These are phyloP conservation scores for Suillus placidus DNA, from an alignment of 768 basidiomycete species.

Conservation along the genomic window DNA sequence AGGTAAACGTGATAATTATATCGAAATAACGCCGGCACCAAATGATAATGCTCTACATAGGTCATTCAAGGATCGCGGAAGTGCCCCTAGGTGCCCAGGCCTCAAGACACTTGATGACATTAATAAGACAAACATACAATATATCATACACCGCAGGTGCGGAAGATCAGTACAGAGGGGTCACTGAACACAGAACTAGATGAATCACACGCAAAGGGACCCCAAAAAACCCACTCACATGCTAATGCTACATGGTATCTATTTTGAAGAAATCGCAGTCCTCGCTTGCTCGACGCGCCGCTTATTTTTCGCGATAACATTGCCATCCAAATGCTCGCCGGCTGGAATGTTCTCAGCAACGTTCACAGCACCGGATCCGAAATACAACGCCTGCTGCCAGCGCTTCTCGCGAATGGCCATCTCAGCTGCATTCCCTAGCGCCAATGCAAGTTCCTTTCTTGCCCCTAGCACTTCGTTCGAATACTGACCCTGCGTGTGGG, in stretches of 20 bases:
- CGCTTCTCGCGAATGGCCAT: conserved; percentile 32
- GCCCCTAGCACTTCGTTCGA: conserved; percentile 22
- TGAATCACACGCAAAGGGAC: neutral
- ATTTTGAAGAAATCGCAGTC: neutral
- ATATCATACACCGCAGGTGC: neutral
- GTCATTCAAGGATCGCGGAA: neutral
- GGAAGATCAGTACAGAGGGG: neutral
- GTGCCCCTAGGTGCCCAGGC: neutral
- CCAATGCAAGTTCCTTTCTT: conserved; percentile 34
- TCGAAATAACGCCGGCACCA: neutral
- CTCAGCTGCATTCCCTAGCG: conserved; percentile 39
- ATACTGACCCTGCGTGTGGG: conserved; percentile 29
- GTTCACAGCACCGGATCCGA: conserved; percentile 27
- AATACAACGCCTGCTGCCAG: conserved; percentile 28
- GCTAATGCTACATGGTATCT: neutral
- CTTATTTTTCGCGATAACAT: conserved; percentile 26
- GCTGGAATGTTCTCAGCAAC: conserved; percentile 22
- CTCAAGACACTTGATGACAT: neutral
- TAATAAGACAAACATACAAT: neutral
- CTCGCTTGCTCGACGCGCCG: conserved; percentile 26
- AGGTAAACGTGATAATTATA: neutral
- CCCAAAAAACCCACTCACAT: neutral
- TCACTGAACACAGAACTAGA: neutral
- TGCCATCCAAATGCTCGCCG: conserved; percentile 17
- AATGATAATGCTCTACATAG: neutral